Evolutionary conservation across 805 yeast species (phyloP), one percentile per base, ranked within the genome.

Genomic region (Alloascoidea africana): DNA sequence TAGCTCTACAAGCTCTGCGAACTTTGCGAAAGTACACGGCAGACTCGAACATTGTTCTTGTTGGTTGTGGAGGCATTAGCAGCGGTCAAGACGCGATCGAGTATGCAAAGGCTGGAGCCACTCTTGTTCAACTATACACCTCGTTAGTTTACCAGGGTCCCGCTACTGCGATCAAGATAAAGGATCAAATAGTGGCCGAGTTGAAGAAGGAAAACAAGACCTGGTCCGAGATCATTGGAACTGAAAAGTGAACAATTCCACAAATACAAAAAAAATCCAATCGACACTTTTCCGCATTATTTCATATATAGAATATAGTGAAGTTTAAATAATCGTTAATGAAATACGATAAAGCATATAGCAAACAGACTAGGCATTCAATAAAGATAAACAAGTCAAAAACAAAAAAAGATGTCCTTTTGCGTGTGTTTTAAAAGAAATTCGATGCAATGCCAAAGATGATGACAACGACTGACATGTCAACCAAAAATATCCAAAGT

Each of bases 61-160:
- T 89, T 45, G 97, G 97, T 23, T 86, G 96, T 59, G 97, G 97
- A 40, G 97, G 97, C 46, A 85, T 89, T 46, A 65, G 79, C n/a
- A 59, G 65, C 16, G 97, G 95, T 39, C 66, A 74, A 45, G 97
- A 89, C 53, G 96, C 87, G 0, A 61, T 87, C 36, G 96, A 87
- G 46, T 89, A 78, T 56, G 95, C 91, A 23, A 74, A 73, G 50
- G 94, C 96, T 1, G 97, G 97, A 41, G 97, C 97, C 11, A 68
- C 80, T n/a, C 82, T 76, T 53, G 74, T 89, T 36, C 82, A 89
- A 57, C 55, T 86, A 39, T 85, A 86, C 61, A 87, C 97, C 2
- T 75, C 93, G 1, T 83, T 83, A 55, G 96, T 94, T 0, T 89
- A 84, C 63, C 75, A 74, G 52, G 97, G 97, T 1, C 96, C 96